Conservation (phyloP, 2,329 filamentous ascomycete species). For the Hypoxylon sp. region DNA sequence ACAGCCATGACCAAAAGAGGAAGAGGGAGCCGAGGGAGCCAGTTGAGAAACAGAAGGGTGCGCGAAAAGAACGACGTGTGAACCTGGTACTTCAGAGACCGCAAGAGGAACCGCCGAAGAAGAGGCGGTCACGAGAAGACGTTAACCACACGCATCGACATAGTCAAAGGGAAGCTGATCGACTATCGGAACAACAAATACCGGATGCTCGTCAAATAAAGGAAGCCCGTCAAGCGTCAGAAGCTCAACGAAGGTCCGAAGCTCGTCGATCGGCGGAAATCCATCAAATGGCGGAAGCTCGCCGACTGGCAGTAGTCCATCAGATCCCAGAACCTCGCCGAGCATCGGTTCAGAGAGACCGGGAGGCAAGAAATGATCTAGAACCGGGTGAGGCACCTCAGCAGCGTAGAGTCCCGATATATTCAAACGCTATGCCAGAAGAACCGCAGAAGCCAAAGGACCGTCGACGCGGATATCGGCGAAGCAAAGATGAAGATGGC, state of each 20-base stretch:
- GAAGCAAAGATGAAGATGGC: neutral
- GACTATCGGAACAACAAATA: neutral
- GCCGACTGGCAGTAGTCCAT: too few relatives aligned
- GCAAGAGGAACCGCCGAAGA: neutral
- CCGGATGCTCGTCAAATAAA: neutral
- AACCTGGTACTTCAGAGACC: neutral
- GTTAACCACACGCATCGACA: neutral
- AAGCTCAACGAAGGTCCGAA: too few relatives aligned
- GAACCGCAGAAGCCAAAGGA: neutral
- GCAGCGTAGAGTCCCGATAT: too few relatives aligned
- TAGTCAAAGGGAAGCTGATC: neutral
- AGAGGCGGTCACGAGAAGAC: neutral
- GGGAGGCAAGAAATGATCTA: too few relatives aligned
- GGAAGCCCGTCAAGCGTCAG: too few relatives aligned
- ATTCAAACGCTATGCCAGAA: too few relatives aligned
- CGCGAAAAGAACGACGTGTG: neutral
- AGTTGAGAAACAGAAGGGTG: neutral
- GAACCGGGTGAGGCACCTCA: too few relatives aligned
- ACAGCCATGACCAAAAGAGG: neutral
- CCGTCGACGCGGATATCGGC: neutral
- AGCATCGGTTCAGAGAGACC: too few relatives aligned
- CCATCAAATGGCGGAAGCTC: too few relatives aligned
- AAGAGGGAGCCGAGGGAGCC: neutral
- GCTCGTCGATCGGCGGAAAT: too few relatives aligned
- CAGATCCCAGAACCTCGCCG: too few relatives aligned